Base-by-base conservation (phyloP, 73 alveolate species). In the Tetrahymena malaccensis region DNA sequence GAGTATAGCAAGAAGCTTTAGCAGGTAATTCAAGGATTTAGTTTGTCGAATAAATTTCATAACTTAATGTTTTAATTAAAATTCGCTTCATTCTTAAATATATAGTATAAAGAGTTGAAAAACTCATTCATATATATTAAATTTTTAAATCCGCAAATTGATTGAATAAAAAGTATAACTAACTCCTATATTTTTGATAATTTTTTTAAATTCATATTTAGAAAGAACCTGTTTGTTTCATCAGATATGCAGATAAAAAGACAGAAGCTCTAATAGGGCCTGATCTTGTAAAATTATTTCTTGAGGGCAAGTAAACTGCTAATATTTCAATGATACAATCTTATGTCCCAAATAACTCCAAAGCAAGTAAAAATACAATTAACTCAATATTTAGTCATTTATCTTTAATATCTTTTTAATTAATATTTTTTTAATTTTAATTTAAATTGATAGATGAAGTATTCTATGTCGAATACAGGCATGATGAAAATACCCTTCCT, bases 401-500 rank as follows among this genome's bases (percentile, higher is more conserved):
- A 19, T 0, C 19, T 27, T 70, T 70, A 4, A 70, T 70, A 9
- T 4, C 35, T 70, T 25, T 25, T 22, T 9, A 13, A 27, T 4
- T 19, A 70, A 25, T 22, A 70, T 70, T 70, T n/a, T 1, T 3
- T 31, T 11, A 95, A 37, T 40, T 50, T 55, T 34, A 85, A 50
- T 93, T 27, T 37, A 85, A 85, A 40, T 85, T 12, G 31, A 84
- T 84, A 16, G 95, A 95, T 89, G 97, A 95, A 57, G 43, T 95
- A 43, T 95, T 43, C 93, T 95, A 50, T 27, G 95, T 95, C 5
- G 97, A 95, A 95, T 95, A 95, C 35, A 43, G 97, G 55, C 44
- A 95, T 35, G 97, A 95, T 95, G 97, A 85, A 35, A 44, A 37
- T 17, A 89, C 94, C 33, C 84, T 95, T 27, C 97, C 97, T 85